Percentiles rank a stretch among this genome's conserved stretches.
These are phyloP conservation scores for Ascochyta pisi DNA, from an alignment of 2,329 filamentous ascomycete genomes.

Conservation along the genomic window DNA sequence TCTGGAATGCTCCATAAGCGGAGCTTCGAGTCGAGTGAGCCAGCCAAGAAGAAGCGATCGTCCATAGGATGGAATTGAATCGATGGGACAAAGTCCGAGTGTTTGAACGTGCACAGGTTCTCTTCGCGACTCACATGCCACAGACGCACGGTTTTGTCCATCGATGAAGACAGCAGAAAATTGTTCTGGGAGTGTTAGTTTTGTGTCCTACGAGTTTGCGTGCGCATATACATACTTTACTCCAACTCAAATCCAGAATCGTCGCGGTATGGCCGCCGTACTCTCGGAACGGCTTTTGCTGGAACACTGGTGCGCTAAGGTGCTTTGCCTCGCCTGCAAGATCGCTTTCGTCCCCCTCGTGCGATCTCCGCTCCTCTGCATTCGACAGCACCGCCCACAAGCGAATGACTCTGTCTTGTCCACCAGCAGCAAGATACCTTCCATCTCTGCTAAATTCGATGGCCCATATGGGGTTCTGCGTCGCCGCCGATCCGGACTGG, in stretches of 20 bases:
- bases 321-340: slow-evolving; percentile 63
- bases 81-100: slow-evolving; percentile 93
- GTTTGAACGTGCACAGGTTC: slow-evolving; percentile 91
- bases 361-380: slow-evolving; percentile 75
- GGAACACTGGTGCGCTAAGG: slow-evolving; percentile 90
- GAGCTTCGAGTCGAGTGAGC: slow-evolving; percentile 86
- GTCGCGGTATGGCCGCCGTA: slow-evolving; percentile 85
- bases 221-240: slow-evolving; percentile 66
- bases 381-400: slow-evolving; percentile 90
- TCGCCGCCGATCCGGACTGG: slow-evolving; percentile 43
- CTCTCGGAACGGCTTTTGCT: slow-evolving; percentile 76
- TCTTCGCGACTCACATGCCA: slow-evolving; percentile 90
- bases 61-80: slow-evolving; percentile 94
- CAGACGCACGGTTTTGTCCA: slow-evolving; percentile 95
- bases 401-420: slow-evolving; percentile 83
- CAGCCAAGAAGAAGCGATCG: slow-evolving; percentile 95
- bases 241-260: slow-evolving; percentile 93
- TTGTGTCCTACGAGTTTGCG: not conserved
- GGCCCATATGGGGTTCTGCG: slow-evolving; percentile 81
- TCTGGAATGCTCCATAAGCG: slow-evolving; percentile 97
- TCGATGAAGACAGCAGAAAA: slow-evolving; percentile 91
- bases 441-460: slow-evolving; percentile 93
- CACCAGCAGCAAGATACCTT: slow-evolving; percentile 87
- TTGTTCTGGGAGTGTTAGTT: slow-evolving; percentile 68
- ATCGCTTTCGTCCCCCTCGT: slow-evolving; percentile 73